Evolutionary conservation across 768 basidiomycete species (phyloP), one percentile per base, ranked within the genome.

Genomic region (Amanita brunnescens): DNA sequence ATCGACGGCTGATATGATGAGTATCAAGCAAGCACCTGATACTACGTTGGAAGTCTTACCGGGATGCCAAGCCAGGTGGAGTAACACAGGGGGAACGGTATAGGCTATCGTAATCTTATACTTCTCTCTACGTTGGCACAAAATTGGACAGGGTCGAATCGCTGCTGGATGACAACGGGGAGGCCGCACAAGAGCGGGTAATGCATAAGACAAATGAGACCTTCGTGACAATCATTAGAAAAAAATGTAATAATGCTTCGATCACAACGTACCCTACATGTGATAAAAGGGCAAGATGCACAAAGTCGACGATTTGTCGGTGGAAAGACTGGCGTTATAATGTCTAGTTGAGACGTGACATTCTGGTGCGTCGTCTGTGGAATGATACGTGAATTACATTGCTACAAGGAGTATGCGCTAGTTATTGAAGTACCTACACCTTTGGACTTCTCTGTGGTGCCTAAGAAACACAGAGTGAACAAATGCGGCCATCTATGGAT

Each of bases 41-140:
- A 29, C 10, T 21, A 16, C n/a, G 23, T 10, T 42, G 6, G 20
- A 16, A 26, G 3, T 30, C n/a, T 21, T 66, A 79, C 80, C 82
- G 9, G 81, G 78, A 57, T 87, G 83, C 54, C 84, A 78, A 2
- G 81, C 69, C 37, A 96, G 71, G 1, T 80, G 75, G 12, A 95
- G 81, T 10, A 92, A 67, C n/a, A 96, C 81, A 0, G 93, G 91
- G 0, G 92, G 92, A 0, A 90, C 90, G 43, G 90, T 69, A 0
- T 85, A 66, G 0, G 77, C 53, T 0, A 69, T 53, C 0, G 84
- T 83, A 23, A 82, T 75, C 46, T 70, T 77, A 70, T 87, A 87
- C 46, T 70, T 74, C 55, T n/a, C n/a, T 83, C 73, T 41, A 95
- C 77, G 44, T 77, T 70, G 8, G 72, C 68, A 55, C 87, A 85